Conservation (phyloP, 1,284 basidiomycete genomes). For the Naganishia sp. region DNA sequence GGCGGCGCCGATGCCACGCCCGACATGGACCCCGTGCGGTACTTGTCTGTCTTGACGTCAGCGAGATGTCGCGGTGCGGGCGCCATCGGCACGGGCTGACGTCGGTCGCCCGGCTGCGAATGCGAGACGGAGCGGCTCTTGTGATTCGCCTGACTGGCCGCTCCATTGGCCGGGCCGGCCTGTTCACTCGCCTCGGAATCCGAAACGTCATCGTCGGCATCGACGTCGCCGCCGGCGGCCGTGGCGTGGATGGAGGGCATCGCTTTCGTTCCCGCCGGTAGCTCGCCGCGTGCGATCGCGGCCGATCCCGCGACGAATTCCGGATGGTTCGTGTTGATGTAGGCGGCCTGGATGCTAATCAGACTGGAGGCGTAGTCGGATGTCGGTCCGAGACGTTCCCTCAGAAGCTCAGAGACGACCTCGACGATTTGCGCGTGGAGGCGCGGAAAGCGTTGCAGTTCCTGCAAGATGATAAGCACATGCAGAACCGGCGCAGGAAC, state of each 20-base stretch:
- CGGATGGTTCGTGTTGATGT: constrained; percentile 73
- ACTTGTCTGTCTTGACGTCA: constrained; percentile 35
- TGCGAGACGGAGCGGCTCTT: constrained; percentile 75
- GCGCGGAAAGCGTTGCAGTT: constrained; percentile 93
- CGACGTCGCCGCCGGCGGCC: constrained; percentile 30
- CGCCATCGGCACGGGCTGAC: constrained; percentile 35
- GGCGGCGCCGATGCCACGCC: constrained; percentile 36
- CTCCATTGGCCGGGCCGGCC: constrained; percentile 37
- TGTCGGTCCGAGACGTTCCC: constrained; percentile 93
- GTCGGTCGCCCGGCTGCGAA: constrained; percentile 70
- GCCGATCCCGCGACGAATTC: constrained; percentile 55
- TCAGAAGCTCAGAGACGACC: constrained; percentile 91
- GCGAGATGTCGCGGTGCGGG: constrained; percentile 35
- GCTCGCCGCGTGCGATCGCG: constrained; percentile 52
- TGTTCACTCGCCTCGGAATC: constrained; percentile 45
- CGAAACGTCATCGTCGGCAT: constrained; percentile 43
- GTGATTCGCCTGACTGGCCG: constrained; percentile 55
- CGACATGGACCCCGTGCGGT: constrained; percentile 29
- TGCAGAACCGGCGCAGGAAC: background rate
- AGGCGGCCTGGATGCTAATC: constrained; percentile 96
- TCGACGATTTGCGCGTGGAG: constrained; percentile 93
- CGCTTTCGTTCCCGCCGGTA: constrained; percentile 33
- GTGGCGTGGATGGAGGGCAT: constrained; percentile 28
- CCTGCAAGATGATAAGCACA: constrained; percentile 58
- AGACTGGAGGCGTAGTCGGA: constrained; percentile 94